phyloP scores from a whole-genome alignment of 306 rosid genomes.

The Cotoneaster glaucophyllus region DNA sequence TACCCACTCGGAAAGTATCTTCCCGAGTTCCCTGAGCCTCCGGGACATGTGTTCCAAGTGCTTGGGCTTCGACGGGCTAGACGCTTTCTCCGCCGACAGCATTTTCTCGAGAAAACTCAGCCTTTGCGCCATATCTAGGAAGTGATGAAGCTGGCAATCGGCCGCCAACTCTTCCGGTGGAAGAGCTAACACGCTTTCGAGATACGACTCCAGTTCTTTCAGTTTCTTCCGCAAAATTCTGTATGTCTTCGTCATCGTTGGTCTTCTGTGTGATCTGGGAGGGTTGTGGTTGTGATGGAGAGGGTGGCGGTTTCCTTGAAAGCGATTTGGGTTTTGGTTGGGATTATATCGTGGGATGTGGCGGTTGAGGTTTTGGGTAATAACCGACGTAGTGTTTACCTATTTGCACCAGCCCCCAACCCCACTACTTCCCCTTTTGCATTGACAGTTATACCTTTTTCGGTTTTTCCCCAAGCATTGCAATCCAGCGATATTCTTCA shows the following conservation, averaged over 20 bases:
- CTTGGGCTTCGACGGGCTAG: constrained; percentile 24
- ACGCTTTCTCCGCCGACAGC: constrained; percentile 34
- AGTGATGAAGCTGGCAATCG: background rate
- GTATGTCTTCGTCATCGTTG: constrained; percentile 22
- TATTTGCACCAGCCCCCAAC: no score
- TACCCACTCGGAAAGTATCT: constrained; percentile 9
- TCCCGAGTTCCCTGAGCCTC: constrained; percentile 15
- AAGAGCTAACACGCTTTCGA: constrained; percentile 2
- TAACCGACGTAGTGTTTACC: background rate
- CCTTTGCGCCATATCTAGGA: constrained; percentile 23
- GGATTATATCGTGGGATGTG: background rate
- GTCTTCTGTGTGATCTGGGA: background rate
- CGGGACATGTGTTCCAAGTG: constrained; percentile 18
- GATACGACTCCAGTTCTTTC: constrained; percentile 25
- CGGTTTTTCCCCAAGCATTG: no score
- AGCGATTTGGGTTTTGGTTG: background rate
- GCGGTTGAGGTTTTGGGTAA: background rate
- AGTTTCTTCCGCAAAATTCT: constrained; percentile 28
- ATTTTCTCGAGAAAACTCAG: constrained; percentile 25
- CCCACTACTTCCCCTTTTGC: no score
- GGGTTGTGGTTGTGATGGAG: background rate
- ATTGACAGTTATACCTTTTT: no score
- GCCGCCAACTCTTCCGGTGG: background rate
- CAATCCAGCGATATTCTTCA: no score
- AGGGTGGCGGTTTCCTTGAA: background rate